Evolutionary conservation across 768 basidiomycete species (phyloP), one percentile per base, ranked within the genome.

Genomic region (Lactifluus volemus): DNA sequence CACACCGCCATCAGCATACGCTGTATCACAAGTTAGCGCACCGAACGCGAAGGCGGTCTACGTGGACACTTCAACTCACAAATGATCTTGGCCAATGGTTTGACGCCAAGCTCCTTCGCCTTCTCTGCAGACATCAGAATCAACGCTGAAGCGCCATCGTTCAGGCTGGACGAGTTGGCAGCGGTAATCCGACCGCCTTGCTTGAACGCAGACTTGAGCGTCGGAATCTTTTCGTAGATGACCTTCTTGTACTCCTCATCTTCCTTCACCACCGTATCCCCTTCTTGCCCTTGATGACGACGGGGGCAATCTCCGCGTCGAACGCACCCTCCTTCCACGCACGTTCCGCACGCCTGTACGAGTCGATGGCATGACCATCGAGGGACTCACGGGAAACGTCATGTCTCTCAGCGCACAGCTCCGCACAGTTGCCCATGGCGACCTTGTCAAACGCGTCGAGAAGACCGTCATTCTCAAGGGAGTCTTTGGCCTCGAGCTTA

Each of bases 171-270:
- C 5, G 97, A 92, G 77, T 99, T 99, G 65, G 97, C 97, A 60
- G 97, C 88, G 19, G 97, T 99, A 76, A 99, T 92, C 55, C 80
- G 83, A 53, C 94, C 94, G 60, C 85, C 89, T 74, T 81, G 80
- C 76, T 88, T 86, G 84, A 99, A 99, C 38, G 88, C 88, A 53
- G 95, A 92, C 65, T 83, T 84, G 63, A 99, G 81, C 6, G 84
- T 77, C 38, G 94, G 91, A 65, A 98, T 82, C 74, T 99, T 99
- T 65, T 97, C 95, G 70, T 84, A 94, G 69, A 96, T 84, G 66
- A 99, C 84, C 67, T 93, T 89, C 79, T 95, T 98, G 81, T 92
- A 98, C 70, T 98, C 97, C 74, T 99, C 97, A 69, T 99, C 97
- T 77, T 98, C 95, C 66, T 81, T 81, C 49, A 99, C 83, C 53